Evolutionary conservation across 768 basidiomycete genomes (phyloP), one percentile per base, ranked within the genome.

Genomic region (Cystoderma amianthinum): DNA sequence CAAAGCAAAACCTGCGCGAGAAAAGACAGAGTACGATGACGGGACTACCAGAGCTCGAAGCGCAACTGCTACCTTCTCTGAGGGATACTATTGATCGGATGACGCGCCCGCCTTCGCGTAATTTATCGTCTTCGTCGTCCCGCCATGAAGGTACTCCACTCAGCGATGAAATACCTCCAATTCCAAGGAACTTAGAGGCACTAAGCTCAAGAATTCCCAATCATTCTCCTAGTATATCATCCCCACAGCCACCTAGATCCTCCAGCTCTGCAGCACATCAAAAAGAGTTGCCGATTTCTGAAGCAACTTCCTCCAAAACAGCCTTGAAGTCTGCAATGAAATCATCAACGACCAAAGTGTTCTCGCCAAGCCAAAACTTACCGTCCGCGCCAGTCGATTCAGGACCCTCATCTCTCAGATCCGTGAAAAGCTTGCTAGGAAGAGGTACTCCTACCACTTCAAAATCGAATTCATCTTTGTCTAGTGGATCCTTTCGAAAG

Each of bases 1-100:
- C 56, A 20, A 50, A 45, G 34, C 23, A 49, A 11, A 43, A 30
- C 37, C 43, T 48, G 32, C 49, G 45, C 16, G 48, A 47, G 4
- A 62, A 59, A 41, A 61, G 62, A 24, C 59, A 64, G 47, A 76
- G 71, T 46, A 63, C 73, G 39, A 58, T 76, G 13, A 65, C 60
- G 9, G 76, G 76, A 39, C 59, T 85, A 3, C 76, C 80, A 4
- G 63, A 78, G 19, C 55, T 85, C 21, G 84, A 88, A 47, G 63
- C 75, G 0, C 74, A 82, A 19, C 64, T 87, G 3, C 57, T 87
- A 25, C 85, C 85, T 6, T 80, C 82, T 13, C 63, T 88, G 24
- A 69, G 76, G 32, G 84, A 86, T 42, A 88, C 85, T 0, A 71
- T 88, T 25, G 74, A 81, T 49, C 73, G 76, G 35, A 88, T 87